A percentile compares a stretch with the other conserved stretches of the same genome.
These are phyloP conservation scores for Lophiotrema nucula DNA, from an alignment of 495 filamentous ascomycete species.

Conservation along the genomic window DNA sequence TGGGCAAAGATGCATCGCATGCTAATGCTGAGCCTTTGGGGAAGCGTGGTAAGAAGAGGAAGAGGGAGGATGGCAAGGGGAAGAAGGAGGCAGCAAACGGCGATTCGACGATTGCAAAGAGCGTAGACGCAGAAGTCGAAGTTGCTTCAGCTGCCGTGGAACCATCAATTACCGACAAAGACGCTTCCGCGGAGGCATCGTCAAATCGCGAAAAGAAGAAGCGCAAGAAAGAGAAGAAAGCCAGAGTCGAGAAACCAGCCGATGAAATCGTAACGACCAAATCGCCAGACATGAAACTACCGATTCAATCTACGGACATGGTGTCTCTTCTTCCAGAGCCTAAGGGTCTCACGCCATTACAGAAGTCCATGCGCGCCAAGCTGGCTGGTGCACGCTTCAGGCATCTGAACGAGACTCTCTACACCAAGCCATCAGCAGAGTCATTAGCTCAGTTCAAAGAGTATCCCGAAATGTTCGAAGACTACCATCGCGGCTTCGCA, in stretches of 20 bases:
- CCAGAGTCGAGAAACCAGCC: slow-evolving; percentile 10
- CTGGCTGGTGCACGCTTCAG: slow-evolving; percentile 92
- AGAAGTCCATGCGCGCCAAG: slow-evolving; percentile 89
- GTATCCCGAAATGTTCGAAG: slow-evolving; percentile 84
- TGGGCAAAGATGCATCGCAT: slow-evolving; percentile 2
- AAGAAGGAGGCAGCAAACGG: slow-evolving; percentile 32
- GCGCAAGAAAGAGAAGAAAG: slow-evolving; percentile 24
- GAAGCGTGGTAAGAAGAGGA: slow-evolving; percentile 41
- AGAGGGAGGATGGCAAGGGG: slow-evolving; percentile 40
- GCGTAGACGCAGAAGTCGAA: slow-evolving; percentile 5
- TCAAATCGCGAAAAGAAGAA: slow-evolving; percentile 38
- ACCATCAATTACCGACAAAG: background rate
- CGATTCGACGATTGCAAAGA: slow-evolving; percentile 22
- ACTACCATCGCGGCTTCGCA: slow-evolving; percentile 94
- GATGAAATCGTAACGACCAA: background rate
- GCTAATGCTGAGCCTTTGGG: slow-evolving; percentile 8
- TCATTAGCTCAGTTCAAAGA: slow-evolving; percentile 58
- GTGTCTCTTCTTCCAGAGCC: slow-evolving; percentile 47
- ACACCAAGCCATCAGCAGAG: slow-evolving; percentile 67
- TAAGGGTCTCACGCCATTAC: slow-evolving; percentile 72
- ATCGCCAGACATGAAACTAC: background rate
- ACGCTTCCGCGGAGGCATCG: background rate
- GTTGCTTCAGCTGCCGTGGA: slow-evolving; percentile 12
- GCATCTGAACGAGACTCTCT: slow-evolving; percentile 83
- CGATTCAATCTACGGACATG: slow-evolving; percentile 15